Evolutionary conservation across 768 basidiomycete species (phyloP), one percentile per base, ranked within the genome.

Genomic region (Naganishia kalamii): DNA sequence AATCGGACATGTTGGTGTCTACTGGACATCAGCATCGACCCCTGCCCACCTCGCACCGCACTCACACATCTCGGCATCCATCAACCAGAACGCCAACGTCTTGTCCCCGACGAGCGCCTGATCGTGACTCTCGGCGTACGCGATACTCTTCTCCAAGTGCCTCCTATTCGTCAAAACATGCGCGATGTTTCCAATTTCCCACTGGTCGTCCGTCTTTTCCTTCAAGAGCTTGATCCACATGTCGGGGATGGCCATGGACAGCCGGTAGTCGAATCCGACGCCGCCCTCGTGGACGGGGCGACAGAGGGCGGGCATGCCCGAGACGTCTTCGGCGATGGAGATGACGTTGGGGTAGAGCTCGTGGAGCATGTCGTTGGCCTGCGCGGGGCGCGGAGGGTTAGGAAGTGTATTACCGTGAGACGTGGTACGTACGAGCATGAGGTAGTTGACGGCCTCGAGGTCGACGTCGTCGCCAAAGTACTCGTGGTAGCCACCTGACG

Each of bases 191-290:
- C 81, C 85, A 71, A 99, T 81, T 52, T 94, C 83, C 96, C 96
- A 99, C 44, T 87, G 84, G 67, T 87, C 84, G 76, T 99, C 96
- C 2, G 79, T 68, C 74, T 85, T 85, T 80, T 99, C 96, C 77
- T 98, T 99, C 70, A 98, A 84, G 29, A 98, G 82, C 79, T 99
- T 98, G 82, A 99, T 99, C 92, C 92, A 99, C 92, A 94, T 97
- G 78, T 99, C 96, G 1, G 96, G 96, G 59, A 99, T 84, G 23
- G 96, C 96, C 96, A 98, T 99, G 30, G 92, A 91, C 49, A 99
- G 82, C 33, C 96, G 88, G 79, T 97, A 99, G 80, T 99, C 96
- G 79, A 98, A 99, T 4, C 94, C 96, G 59, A 99, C 82, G 15
- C 96, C 96, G 49, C 94, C 96, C 65, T 86, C 82, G 43, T 80